phyloP scores from a whole-genome alignment of 208 protist species.

The Acanthamoeba culbertsoni region DNA sequence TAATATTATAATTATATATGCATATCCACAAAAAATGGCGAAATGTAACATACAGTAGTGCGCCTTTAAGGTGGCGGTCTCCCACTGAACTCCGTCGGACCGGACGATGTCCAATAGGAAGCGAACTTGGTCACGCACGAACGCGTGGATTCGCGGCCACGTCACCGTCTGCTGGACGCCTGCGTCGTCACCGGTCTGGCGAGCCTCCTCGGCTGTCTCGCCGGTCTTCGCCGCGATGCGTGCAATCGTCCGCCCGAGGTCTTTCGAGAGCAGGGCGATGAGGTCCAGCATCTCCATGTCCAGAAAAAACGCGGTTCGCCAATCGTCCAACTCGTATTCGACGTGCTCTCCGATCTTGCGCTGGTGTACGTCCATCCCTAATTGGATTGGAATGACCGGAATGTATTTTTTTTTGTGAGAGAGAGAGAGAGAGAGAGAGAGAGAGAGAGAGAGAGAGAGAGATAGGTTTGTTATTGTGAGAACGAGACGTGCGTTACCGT shows the following conservation, averaged over 20 bases:
- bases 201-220: neutral
- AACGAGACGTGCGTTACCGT: neutral
- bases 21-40: neutral
- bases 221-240: too few species aligned
- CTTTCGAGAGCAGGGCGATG: neutral
- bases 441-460: neutral
- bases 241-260: neutral
- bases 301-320: neutral
- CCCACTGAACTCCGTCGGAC: neutral
- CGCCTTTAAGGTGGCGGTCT: neutral
- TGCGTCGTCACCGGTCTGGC: neutral
- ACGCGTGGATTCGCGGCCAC: neutral
- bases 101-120: neutral
- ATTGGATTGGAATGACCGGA: too few species aligned
- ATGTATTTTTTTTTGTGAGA: too few species aligned
- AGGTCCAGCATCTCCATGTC: neutral
- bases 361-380: neutral
- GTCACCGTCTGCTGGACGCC: neutral
- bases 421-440: neutral
- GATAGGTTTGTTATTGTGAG: neutral
- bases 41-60: neutral
- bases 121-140: neutral
- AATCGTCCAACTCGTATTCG: constrained; percentile 12
- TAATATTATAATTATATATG: neutral
- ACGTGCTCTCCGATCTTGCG: neutral